These are phyloP conservation scores for Solanum dulcamara DNA, from an alignment of 257 asterid species.

Conservation along the genomic window DNA sequence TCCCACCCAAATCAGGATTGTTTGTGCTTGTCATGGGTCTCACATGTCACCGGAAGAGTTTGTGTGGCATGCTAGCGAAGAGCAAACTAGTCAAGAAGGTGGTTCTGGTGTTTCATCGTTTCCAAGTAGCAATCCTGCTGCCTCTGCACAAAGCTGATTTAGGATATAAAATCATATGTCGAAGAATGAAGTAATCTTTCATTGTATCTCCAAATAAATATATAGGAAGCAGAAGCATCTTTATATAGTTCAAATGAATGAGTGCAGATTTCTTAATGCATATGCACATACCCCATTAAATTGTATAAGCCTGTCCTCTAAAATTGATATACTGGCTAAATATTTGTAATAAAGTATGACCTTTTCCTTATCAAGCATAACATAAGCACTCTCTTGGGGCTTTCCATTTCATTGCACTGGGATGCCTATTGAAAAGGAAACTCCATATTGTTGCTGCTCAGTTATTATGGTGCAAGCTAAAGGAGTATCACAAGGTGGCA, in stretches of 20 bases:
- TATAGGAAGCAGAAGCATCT: background rate
- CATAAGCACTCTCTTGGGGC: background rate
- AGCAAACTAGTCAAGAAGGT: conserved; percentile 28
- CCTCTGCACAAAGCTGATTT: conserved; percentile 68
- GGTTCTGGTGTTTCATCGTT: conserved; percentile 37
- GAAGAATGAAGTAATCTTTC: background rate
- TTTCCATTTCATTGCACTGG: background rate
- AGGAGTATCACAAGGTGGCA: background rate
- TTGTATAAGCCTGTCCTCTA: background rate
- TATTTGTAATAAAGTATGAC: background rate
- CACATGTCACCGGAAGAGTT: conserved; percentile 93
- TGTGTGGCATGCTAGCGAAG: conserved; percentile 63
- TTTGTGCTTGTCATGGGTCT: conserved; percentile 91
- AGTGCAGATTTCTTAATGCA: background rate
- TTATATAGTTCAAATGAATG: background rate
- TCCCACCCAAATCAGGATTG: conserved; percentile 76
- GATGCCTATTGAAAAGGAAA: background rate
- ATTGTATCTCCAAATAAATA: background rate
- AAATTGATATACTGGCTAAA: background rate
- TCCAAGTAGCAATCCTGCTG: conserved; percentile 53
- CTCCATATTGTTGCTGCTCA: background rate
- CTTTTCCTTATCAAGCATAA: background rate
- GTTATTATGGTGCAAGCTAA: background rate
- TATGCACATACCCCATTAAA: background rate
- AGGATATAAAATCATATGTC: background rate